phyloP scores from a whole-genome alignment of 129 eudicot species.

The Ambrosia trifida region DNA sequence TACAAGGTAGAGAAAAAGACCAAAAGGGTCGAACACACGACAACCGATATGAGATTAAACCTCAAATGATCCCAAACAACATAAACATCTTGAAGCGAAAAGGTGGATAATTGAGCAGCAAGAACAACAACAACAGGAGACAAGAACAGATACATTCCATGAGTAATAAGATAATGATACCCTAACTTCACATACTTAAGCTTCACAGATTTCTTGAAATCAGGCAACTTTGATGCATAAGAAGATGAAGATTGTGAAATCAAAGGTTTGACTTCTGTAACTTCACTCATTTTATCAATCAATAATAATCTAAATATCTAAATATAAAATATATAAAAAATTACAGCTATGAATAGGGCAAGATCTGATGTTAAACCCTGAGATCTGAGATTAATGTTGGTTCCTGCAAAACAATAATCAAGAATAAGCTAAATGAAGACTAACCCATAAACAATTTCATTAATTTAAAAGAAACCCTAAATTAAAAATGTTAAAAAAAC shows the following conservation, averaged over 20 bases:
- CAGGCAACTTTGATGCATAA: slow-evolving; percentile 51
- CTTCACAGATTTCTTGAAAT: slow-evolving; percentile 81
- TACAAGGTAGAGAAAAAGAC: slow-evolving; percentile 77
- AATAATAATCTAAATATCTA: neutral
- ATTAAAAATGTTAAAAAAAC: neutral
- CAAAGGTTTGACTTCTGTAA: slow-evolving; percentile 53
- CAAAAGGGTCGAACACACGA: slow-evolving; percentile 66
- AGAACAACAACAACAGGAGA: slow-evolving; percentile 68
- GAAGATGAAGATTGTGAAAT: slow-evolving; percentile 53
- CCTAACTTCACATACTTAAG: slow-evolving; percentile 84
- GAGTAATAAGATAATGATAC: slow-evolving; percentile 79
- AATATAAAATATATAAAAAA: neutral
- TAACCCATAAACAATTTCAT: neutral
- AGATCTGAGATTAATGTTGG: slow-evolving; percentile 18
- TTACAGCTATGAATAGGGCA: slow-evolving; percentile 2
- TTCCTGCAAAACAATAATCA: slow-evolving; percentile 38
- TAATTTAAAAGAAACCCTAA: neutral
- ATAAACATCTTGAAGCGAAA: slow-evolving; percentile 59
- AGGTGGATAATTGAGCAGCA: slow-evolving; percentile 75
- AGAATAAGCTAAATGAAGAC: slow-evolving; percentile 13
- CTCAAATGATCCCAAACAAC: slow-evolving; percentile 78
- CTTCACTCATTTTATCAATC: slow-evolving; percentile 51
- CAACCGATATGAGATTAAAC: slow-evolving; percentile 71
- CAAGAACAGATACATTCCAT: slow-evolving; percentile 76
- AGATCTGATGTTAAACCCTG: slow-evolving; percentile 20